A percentile compares a stretch with the other conserved stretches of the same genome.
Conservation (phyloP, 768 basidiomycete species). For the Arthromyces matolae region DNA sequence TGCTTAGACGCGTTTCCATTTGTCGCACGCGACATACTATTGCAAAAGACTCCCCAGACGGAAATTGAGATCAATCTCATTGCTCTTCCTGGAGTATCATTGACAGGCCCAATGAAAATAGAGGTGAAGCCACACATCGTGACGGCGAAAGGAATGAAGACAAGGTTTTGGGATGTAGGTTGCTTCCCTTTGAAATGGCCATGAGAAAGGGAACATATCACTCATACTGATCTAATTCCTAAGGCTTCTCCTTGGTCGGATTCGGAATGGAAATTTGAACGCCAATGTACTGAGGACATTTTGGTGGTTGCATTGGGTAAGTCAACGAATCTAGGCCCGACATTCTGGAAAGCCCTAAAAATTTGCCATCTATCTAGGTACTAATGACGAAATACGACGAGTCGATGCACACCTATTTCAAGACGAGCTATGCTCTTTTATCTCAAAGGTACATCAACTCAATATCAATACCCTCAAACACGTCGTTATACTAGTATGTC, state of each 20-base stretch:
- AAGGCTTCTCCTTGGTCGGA: constrained; percentile 3
- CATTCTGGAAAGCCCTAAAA: not conserved
- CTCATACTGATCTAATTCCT: no score
- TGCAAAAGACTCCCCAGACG: constrained; percentile 1
- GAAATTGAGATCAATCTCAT: constrained; percentile 8
- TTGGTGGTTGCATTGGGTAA: constrained; percentile 7
- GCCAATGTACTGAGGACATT: not conserved
- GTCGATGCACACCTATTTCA: not conserved
- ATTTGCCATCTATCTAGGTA: not conserved
- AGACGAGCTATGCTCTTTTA: not conserved
- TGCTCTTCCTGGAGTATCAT: constrained; percentile 5
- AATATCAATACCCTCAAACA: constrained; percentile 1
- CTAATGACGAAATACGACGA: constrained; percentile 7
- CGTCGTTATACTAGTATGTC: constrained; percentile 4
- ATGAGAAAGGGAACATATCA: not conserved
- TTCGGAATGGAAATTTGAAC: not conserved
- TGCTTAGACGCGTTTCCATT: constrained; percentile 9
- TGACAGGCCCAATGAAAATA: constrained; percentile 4
- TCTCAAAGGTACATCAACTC: not conserved
- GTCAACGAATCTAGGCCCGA: no score
- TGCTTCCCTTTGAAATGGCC: not conserved
- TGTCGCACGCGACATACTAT: not conserved
- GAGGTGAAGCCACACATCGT: not conserved
- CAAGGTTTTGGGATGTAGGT: not conserved
- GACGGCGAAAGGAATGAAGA: constrained; percentile 3